Evolutionary conservation across 2,329 filamentous ascomycete species (phyloP), one percentile per base, ranked within the genome.

Genomic region (Elsinoe arachidis): DNA sequence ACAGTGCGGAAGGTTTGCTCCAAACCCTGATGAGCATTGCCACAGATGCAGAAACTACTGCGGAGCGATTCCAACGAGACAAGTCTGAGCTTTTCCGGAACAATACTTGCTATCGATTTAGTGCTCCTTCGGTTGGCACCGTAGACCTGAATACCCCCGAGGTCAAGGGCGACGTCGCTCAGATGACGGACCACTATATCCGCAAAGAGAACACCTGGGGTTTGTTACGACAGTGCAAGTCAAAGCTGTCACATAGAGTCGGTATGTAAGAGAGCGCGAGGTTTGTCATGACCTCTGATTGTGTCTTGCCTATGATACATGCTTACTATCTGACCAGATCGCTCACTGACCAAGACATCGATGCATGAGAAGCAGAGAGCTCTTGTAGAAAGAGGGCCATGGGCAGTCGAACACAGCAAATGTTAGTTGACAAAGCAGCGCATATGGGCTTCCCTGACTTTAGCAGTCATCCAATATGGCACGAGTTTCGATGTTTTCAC

Each of bases 21-120:
- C 41, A 55, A 33, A 37, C 39, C 12, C 47, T 52, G 3, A 30
- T 30, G n/a, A 26, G 14, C 1, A 57, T 60, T 7, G 46, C 46
- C 2, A 60, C 47, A 14, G 54, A 58, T 14, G 55, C 55, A 11
- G 55, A 60, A 37, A n/a, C n/a, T 1, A 53, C 47, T 12, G 58
- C 58, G 12, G 26, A 53, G 10, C 5, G 5, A 2, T 60, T 60
- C 14, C 47, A 17, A 21, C 14, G 26, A 35, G 19, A n/a, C 19
- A 52, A 34, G 30, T n/a, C 21, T 7, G 14, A 35, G 14, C 26
- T 52, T 4, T 52, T 30, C 47, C 19, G 17, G 10, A 26, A 17
- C 10, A 26, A 26, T 2, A 6, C 10, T 1, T 60, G 44, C n/a
- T 59, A 39, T 19, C 54, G 58, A 1, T 60, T 60, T 55, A 60